A percentile compares a stretch with the other conserved stretches of the same genome.
Conservation (phyloP, 2,329 filamentous ascomycete genomes). For the Neurospora sp. region DNA sequence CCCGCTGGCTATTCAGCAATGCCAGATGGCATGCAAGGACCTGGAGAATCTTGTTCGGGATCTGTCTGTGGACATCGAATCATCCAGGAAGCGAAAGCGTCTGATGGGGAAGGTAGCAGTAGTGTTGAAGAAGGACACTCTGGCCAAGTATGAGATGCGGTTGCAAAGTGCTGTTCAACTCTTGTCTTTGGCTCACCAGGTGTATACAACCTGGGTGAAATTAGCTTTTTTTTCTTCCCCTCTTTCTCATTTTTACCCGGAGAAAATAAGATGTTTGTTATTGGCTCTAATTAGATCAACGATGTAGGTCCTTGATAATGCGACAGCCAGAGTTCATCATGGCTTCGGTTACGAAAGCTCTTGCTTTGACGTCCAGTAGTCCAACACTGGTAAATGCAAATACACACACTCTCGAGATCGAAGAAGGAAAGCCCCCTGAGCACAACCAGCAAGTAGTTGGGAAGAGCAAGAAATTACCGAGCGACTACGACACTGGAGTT, state of each 20-base stretch:
- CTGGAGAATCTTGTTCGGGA: background rate
- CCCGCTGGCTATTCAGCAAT: background rate
- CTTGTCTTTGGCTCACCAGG: background rate
- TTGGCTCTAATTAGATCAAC: too few species aligned
- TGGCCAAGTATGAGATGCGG: background rate
- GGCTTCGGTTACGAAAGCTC: background rate
- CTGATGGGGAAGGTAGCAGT: background rate
- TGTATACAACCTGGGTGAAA: background rate
- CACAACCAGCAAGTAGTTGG: background rate
- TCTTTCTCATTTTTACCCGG: too few species aligned
- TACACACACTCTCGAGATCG: background rate
- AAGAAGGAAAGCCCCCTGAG: background rate
- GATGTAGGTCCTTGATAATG: background rate
- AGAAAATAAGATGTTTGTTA: background rate
- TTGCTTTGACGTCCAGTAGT: background rate
- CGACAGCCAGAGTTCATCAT: background rate
- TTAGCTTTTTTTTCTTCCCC: too few species aligned
- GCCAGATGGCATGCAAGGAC: background rate
- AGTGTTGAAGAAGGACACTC: background rate
- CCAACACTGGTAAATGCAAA: background rate
- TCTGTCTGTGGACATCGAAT: background rate
- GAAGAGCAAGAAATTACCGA: background rate
- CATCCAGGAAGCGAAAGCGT: background rate
- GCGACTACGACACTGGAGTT: background rate
- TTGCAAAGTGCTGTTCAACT: background rate